Percentiles rank a stretch among this genome's conserved stretches.
Conservation (phyloP, 2,329 filamentous ascomycete genomes). For the Fusarium secorum region DNA sequence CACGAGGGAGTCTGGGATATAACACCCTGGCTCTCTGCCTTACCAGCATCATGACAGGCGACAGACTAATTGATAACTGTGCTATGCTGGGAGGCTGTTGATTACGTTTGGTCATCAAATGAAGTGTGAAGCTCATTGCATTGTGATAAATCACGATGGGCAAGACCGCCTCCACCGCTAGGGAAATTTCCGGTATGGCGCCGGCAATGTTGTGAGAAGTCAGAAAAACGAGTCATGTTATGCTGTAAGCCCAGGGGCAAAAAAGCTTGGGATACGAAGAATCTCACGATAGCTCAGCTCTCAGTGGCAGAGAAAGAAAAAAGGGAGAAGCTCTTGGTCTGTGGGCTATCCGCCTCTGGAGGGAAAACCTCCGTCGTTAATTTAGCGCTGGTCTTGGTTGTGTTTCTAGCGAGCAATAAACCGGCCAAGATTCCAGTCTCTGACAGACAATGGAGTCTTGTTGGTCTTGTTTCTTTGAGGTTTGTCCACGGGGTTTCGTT, state of each 20-base stretch:
- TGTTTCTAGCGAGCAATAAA: constrained; percentile 2
- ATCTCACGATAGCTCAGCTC: not conserved
- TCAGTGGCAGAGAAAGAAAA: not conserved
- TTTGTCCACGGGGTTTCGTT: not conserved
- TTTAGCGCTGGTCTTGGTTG: constrained; percentile 4
- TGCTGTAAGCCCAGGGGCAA: constrained; percentile 7
- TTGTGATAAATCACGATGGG: constrained; percentile 14
- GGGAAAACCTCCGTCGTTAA: not conserved
- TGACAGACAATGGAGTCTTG: not conserved
- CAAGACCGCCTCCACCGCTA: constrained; percentile 9
- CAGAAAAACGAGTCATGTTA: constrained; percentile 26
- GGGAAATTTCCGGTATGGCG: constrained; percentile 25
- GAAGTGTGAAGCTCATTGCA: not conserved
- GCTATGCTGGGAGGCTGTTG: not conserved
- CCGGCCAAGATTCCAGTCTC: constrained; percentile 9
- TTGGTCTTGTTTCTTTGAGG: not conserved
- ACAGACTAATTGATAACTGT: not conserved
- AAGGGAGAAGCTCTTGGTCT: not conserved
- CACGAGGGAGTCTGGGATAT: constrained; percentile 14
- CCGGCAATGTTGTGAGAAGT: not conserved
- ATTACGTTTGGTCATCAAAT: not conserved
- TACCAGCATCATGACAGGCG: constrained; percentile 6
- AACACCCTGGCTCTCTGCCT: not conserved
- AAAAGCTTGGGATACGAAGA: not conserved
- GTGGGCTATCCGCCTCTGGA: not conserved